Evolutionary conservation across 495 filamentous ascomycete species (phyloP), one percentile per base, ranked within the genome.

Genomic region (Penicillium bovifimosum): DNA sequence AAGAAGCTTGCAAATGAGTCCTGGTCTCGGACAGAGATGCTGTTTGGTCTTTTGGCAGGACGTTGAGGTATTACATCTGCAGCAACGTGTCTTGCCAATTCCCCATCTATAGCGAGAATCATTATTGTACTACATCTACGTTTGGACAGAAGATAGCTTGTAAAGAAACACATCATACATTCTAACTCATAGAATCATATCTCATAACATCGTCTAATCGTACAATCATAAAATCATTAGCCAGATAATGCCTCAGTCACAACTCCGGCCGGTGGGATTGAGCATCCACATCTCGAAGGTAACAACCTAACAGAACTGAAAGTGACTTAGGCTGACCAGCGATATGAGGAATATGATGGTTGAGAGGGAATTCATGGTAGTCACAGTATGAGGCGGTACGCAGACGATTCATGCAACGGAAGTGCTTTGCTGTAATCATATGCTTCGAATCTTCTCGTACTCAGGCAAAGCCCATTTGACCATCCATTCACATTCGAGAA

Each of bases 11-110:
- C 85, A 24, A 71, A 76, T 47, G 87, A 89, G 50, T 92, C 91
- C 64, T 91, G 86, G 84, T 88, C 86, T 68, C 81, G 84, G 52
- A 91, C 89, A 10, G 79, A 80, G 54, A 70, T 93, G 57, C 60
- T 95, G 36, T 93, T 95, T 67, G 86, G 75, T 5, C 61, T 84
- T 18, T 65, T 84, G 52, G 63, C 65, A 6, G 42, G 50, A 32
- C 60, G 47, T 6, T 66, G 51, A 47, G 14, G 16, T n/a, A n/a
- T n/a, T n/a, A 14, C 3, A 28, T 13, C 18, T 35, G 48, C 24
- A 34, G n/a, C 32, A 6, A 34, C n/a, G 2, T 7, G 16, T n/a
- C 2, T 32, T 27, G 24, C 14, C 27, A 31, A 24, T 14, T 3
- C 7, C 36, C 13, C 3, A 17, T 31, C 9, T 27, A 41, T 10